Percentiles rank a stretch among this genome's conserved stretches.
These are phyloP conservation scores for Coelastrella sp. DNA, from an alignment of 139 green algal species.

Conservation along the genomic window DNA sequence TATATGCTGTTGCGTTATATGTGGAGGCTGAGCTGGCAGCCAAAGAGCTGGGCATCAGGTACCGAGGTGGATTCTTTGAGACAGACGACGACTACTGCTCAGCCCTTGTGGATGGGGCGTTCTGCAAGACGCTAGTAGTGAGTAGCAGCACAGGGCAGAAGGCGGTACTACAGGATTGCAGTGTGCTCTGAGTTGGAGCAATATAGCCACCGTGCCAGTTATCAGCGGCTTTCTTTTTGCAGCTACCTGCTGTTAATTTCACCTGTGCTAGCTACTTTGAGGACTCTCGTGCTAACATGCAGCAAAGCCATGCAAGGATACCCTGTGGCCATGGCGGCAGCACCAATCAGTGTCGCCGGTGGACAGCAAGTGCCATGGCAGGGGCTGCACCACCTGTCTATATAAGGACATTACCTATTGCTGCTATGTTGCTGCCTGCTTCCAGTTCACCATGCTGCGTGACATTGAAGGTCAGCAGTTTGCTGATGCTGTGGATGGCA, in stretches of 20 bases:
- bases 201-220: too few relatives aligned
- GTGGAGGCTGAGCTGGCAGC: constrained; percentile 81
- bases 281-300: too few relatives aligned
- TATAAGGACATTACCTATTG: neutral
- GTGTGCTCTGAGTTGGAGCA: neutral
- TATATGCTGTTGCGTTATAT: constrained; percentile 83
- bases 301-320: too few relatives aligned
- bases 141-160: neutral
- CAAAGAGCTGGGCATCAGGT: constrained; percentile 81
- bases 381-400: neutral
- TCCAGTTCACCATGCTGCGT: constrained; percentile 76
- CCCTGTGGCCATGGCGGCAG: too few relatives aligned
- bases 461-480: constrained; percentile 83
- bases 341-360: too few relatives aligned
- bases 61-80: constrained; percentile 79
- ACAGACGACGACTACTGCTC: constrained; percentile 77
- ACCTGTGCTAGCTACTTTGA: too few relatives aligned
- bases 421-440: neutral
- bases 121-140: constrained; percentile 73
- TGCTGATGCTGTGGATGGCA: constrained; percentile 77
- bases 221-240: too few relatives aligned
- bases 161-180: neutral
- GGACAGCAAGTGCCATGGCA: too few relatives aligned
- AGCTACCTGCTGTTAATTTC: too few relatives aligned
- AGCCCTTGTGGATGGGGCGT: constrained; percentile 82